Percentiles rank a stretch among this genome's conserved stretches.
Conservation (phyloP, 768 basidiomycete species). For the Boletellus sp. region DNA sequence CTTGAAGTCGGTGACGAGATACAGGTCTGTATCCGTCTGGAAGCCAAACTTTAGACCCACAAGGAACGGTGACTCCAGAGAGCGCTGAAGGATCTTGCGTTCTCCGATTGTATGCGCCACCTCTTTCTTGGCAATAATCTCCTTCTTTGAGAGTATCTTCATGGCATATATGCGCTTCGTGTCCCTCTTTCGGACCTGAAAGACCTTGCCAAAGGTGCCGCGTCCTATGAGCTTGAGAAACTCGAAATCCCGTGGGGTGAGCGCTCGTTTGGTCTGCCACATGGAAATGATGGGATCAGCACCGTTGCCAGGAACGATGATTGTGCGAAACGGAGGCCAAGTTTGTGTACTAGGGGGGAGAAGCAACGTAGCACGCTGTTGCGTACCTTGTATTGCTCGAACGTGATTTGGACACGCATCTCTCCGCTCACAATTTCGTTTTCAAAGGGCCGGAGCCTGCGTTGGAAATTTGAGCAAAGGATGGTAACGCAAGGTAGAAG, state of each 20-base stretch:
- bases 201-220: conserved; percentile 97
- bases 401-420: conserved; percentile 91
- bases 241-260: conserved; percentile 95
- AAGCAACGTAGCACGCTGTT: conserved; percentile 15
- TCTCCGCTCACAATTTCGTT: conserved; percentile 87
- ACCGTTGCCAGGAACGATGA: conserved; percentile 18
- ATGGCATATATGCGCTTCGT: conserved; percentile 99
- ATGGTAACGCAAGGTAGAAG: conserved; percentile 6
- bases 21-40: conserved; percentile 93
- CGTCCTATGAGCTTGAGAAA: conserved; percentile 98
- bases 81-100: conserved; percentile 95
- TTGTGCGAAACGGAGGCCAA: conserved; percentile 23
- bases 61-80: conserved; percentile 91
- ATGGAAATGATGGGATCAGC: conserved; percentile 16
- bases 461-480: conserved; percentile 13
- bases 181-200: conserved; percentile 97
- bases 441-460: conserved; percentile 70
- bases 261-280: conserved; percentile 71
- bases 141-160: conserved; percentile 98
- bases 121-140: conserved; percentile 98
- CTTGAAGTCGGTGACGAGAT: conserved; percentile 98
- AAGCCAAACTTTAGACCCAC: conserved; percentile 98
- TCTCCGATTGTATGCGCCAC: conserved; percentile 99
- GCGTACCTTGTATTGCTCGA: conserved; percentile 81
- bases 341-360: conserved; percentile 24